Evolutionary conservation across 192 early-diverging fungal species (phyloP).

Genomic region (Ambispora gerdemannii): DNA sequence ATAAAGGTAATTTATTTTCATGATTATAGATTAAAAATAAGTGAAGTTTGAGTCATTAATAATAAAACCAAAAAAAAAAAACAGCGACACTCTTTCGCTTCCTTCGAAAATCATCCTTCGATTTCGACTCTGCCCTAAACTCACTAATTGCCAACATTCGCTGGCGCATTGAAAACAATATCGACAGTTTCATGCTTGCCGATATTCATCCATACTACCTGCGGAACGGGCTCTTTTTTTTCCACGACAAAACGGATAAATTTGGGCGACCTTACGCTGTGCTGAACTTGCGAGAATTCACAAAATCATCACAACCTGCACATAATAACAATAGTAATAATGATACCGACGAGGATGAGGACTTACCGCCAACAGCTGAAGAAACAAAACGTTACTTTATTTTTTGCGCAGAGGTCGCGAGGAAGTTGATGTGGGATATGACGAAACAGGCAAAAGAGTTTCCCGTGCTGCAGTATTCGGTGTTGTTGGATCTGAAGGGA

Average conservation of each 20-base stretch:
- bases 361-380: constrained; percentile 11
- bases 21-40: neutral
- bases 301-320: no score
- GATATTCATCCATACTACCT: constrained; percentile 32
- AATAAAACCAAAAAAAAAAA: no score
- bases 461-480: constrained; percentile 19
- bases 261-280: constrained; percentile 39
- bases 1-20: constrained; percentile 12
- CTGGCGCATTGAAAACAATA: constrained; percentile 37
- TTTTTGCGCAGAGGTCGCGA: constrained; percentile 41
- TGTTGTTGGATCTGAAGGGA: constrained; percentile 26
- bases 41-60: neutral
- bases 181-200: constrained; percentile 26
- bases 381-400: constrained; percentile 40
- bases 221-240: constrained; percentile 38
- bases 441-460: constrained; percentile 30
- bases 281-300: constrained; percentile 36
- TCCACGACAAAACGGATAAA: constrained; percentile 40
- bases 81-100: constrained; percentile 51
- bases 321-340: no score
- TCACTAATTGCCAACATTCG: constrained; percentile 34
- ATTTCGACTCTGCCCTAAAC: constrained; percentile 25
- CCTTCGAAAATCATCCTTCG: constrained; percentile 31
- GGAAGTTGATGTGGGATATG: constrained; percentile 38
- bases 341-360: constrained; percentile 6